Conservation (phyloP, 495 filamentous ascomycete genomes). For the Clohesyomyces aquaticus region DNA sequence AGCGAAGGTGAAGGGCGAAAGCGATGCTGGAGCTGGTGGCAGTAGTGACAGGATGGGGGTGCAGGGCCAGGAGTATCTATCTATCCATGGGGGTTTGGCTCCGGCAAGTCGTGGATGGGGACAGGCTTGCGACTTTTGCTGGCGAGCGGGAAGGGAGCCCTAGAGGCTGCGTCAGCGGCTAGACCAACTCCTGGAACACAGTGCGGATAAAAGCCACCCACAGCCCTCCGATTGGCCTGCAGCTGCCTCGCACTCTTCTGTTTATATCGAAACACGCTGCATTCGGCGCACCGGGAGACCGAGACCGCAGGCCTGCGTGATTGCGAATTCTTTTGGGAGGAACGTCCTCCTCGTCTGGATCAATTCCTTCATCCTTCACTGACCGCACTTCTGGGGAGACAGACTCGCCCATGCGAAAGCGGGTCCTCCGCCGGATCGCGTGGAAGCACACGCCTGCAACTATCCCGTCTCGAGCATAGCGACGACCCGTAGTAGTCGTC, state of each 20-base stretch:
- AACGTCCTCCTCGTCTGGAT: neutral
- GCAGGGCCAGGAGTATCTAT: too few relatives aligned
- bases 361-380: neutral
- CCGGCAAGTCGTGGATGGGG: slow-evolving; percentile 2
- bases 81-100: too few relatives aligned
- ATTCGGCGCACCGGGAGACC: neutral
- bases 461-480: neutral
- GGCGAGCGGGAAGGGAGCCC: too few relatives aligned
- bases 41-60: neutral
- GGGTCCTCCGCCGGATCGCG: too few relatives aligned
- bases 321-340: too few relatives aligned
- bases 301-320: too few relatives aligned
- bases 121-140: neutral
- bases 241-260: neutral
- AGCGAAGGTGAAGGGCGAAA: slow-evolving; percentile 1
- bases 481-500: neutral
- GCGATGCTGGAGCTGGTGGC: neutral
- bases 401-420: neutral
- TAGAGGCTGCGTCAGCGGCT: neutral
- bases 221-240: neutral
- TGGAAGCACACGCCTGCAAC: too few relatives aligned
- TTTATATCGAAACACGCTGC: neutral
- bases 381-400: neutral
- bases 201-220: neutral
- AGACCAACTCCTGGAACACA: neutral